Evolutionary conservation across 768 basidiomycete species (phyloP).

Genomic region (Phallus indusiatus): DNA sequence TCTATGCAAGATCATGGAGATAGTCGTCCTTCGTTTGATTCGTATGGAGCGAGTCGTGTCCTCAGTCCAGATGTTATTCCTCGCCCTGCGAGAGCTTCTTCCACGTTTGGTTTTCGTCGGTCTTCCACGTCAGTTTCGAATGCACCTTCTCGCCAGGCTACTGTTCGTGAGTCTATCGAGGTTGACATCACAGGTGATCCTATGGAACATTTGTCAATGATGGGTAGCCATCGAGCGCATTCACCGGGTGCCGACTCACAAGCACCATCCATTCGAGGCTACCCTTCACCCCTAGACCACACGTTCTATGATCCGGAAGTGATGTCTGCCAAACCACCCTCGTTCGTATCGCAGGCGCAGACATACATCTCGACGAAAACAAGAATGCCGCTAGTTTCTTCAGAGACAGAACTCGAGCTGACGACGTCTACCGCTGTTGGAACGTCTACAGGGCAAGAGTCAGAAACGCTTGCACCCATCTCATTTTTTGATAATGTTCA

Average conservation of each 20-base stretch:
- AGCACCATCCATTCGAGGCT: slow-evolving; percentile 1
- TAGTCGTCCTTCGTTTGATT: slow-evolving; percentile 9
- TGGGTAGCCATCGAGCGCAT: background rate
- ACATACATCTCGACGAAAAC: background rate
- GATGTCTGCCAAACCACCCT: background rate
- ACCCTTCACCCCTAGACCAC: slow-evolving; percentile 3
- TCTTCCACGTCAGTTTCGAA: background rate
- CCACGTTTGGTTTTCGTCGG: slow-evolving; percentile 6
- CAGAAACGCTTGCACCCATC: slow-evolving; percentile 1
- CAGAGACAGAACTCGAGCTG: background rate
- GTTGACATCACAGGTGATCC: slow-evolving; percentile 8
- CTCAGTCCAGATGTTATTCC: background rate
- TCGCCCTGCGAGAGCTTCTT: slow-evolving; percentile 3
- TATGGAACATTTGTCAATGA: slow-evolving; percentile 4
- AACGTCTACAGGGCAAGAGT: background rate
- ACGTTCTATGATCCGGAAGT: background rate
- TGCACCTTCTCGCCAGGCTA: background rate
- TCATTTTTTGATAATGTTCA: slow-evolving; percentile 8
- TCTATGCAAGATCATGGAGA: background rate
- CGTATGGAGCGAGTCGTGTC: slow-evolving; percentile 5
- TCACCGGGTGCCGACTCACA: slow-evolving; percentile 6
- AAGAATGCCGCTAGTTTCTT: background rate
- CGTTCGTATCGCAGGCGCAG: background rate
- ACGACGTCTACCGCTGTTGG: background rate
- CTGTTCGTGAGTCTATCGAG: background rate